Base-by-base conservation (phyloP, 2,329 filamentous ascomycete species). In the Colletotrichum horii region DNA sequence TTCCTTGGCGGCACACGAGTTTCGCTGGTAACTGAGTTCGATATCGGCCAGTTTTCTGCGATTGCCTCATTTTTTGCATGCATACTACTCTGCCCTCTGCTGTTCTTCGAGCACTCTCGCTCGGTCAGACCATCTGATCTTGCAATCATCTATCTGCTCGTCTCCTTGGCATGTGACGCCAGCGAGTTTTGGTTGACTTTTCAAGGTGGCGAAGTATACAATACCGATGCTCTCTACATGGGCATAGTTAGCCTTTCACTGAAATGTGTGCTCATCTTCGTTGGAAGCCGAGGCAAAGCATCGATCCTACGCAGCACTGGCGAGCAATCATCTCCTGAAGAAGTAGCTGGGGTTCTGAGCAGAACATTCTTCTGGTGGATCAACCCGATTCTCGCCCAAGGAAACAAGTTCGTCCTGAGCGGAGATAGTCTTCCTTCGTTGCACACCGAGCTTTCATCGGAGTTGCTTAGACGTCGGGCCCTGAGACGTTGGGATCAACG, bases 281-380 rank as follows among this genome's bases (percentile, higher is more conserved):
- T n/a, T 11, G 71, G 70, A 19, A 34, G 43, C 19, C 71, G n/a
- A 6, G 32, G 67, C 16, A 74, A 74, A 8, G 4, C 22, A 55
- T 14, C 11, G 3, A 65, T 74, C 4, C 48, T 71, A 8, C 26
- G 67, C 3, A 30, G n/a, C 14, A 28, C 28, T 5, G 32, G 22
- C 19, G 28, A 11, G 4, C 55, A 62, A 28, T 16, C 3, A 2
- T 30, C 55, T 8, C 72, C 72, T 6, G 72, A 75, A 48, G 16
- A 75, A 26, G 6, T 48, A 16, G 38, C 26, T 19, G 30, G 24
- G n/a, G 30, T 72, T 6, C 9, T 75, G 4, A 48, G 32, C 30
- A 52, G 36, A 11, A 55, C 26, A 1, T 72, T 75, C 24, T 67
- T 75, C 5, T 71, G 72, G 56, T 75, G 72, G 69, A 75, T 72